Evolutionary conservation across 257 asterid species (phyloP).

Genomic region (Nicotiana tomentosiformis): DNA sequence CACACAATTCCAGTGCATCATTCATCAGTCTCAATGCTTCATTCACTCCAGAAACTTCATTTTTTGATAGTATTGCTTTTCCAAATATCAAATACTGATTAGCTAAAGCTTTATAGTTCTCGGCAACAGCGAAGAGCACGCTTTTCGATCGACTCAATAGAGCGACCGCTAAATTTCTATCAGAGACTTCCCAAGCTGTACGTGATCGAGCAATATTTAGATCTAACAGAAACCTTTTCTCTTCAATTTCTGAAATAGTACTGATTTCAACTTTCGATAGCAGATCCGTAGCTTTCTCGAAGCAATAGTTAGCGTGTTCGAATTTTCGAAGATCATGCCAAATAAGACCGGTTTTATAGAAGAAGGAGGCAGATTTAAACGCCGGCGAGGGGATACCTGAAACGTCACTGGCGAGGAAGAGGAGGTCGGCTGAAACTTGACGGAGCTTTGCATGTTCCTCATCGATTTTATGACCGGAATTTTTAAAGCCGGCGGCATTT

Average conservation of each 20-base stretch:
- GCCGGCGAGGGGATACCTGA: constrained; percentile 72
- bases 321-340: constrained; percentile 65
- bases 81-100: constrained; percentile 78
- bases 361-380: constrained; percentile 69
- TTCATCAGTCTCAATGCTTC: constrained; percentile 86
- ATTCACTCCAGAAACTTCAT: constrained; percentile 46
- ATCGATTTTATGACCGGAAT: constrained; percentile 21
- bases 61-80: constrained; percentile 47
- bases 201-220: constrained; percentile 73
- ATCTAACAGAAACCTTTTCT: constrained; percentile 61
- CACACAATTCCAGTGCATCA: constrained; percentile 84
- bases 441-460: constrained; percentile 86
- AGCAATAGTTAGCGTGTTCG: constrained; percentile 73
- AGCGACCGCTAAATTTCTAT: constrained; percentile 57
- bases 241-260: constrained; percentile 47
- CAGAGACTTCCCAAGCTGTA: constrained; percentile 82
- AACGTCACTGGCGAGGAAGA: constrained; percentile 57
- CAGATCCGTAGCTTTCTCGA: constrained; percentile 88
- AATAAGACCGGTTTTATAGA: constrained; percentile 73
- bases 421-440: constrained; percentile 76
- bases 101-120: constrained; percentile 58
- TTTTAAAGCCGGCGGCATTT: constrained; percentile 36
- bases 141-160: constrained; percentile 79
- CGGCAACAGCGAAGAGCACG: constrained; percentile 56
- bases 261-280: constrained; percentile 45